Evolutionary conservation across 139 green algal genomes (phyloP).

Genomic region (Chlorella vulgaris): DNA sequence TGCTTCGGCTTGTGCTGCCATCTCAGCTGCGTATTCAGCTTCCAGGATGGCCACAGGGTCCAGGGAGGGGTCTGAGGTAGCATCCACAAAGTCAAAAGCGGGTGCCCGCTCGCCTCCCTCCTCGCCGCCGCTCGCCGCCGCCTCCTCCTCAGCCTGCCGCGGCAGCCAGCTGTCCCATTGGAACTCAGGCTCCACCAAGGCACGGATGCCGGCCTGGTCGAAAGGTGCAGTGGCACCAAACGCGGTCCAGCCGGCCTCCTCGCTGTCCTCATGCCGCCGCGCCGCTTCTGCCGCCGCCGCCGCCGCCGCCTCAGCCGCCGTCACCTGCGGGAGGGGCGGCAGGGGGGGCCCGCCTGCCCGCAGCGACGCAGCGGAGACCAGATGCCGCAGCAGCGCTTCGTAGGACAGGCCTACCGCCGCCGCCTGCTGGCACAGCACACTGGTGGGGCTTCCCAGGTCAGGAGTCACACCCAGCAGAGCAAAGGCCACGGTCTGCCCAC

Average conservation of each 20-base stretch:
- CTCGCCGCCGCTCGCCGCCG: background rate
- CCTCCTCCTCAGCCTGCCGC: background rate
- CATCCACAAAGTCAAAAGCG: constrained; percentile 21
- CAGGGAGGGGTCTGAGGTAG: background rate
- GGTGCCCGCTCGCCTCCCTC: background rate
- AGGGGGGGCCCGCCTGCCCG: constrained; percentile 15
- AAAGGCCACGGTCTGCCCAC: constrained; percentile 8
- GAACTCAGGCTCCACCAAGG: background rate
- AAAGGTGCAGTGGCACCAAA: background rate
- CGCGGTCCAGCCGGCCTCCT: background rate
- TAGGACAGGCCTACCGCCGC: constrained; percentile 19
- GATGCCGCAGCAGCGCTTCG: constrained; percentile 18
- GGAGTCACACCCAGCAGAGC: background rate
- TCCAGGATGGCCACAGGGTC: constrained; percentile 6
- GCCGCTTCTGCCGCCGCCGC: background rate
- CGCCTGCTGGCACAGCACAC: constrained; percentile 24
- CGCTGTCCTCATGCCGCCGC: background rate
- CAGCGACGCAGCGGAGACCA: constrained; percentile 28
- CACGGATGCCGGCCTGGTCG: background rate
- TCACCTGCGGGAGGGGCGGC: constrained; percentile 15
- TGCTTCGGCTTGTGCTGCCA: background rate
- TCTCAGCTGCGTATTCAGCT: background rate
- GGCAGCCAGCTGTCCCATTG: constrained; percentile 3
- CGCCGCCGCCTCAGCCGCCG: background rate
- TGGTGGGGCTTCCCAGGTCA: constrained; percentile 13